These are phyloP conservation scores for Aspergillus heteromorphus DNA, from an alignment of 495 filamentous ascomycete species.

Conservation along the genomic window DNA sequence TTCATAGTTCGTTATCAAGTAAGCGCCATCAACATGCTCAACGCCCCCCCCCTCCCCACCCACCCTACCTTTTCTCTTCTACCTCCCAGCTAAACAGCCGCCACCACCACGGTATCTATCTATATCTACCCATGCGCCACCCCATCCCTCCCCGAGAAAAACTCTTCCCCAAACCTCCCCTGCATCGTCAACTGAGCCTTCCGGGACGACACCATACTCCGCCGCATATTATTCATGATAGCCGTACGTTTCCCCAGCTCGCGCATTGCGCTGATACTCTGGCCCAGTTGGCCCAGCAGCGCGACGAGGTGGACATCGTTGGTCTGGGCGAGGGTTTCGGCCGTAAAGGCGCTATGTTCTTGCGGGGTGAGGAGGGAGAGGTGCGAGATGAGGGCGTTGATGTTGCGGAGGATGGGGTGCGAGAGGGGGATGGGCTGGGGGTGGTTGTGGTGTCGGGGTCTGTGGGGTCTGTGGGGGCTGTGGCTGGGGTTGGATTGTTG, in stretches of 20 bases:
- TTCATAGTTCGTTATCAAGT: background rate
- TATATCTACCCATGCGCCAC: background rate
- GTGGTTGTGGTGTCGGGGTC: constrained; percentile 15
- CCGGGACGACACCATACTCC: constrained; percentile 16
- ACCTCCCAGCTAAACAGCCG: too few species aligned
- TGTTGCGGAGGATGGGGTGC: constrained; percentile 52
- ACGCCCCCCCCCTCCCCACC: too few species aligned
- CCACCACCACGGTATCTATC: too few species aligned
- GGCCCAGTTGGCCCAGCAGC: constrained; percentile 62
- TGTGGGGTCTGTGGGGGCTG: constrained; percentile 17
- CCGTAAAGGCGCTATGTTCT: constrained; percentile 53
- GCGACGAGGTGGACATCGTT: constrained; percentile 74
- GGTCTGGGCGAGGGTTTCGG: constrained; percentile 60
- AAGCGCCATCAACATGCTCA: background rate
- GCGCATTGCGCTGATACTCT: constrained; percentile 59
- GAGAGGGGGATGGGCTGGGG: constrained; percentile 27
- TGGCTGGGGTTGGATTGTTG: constrained; percentile 16
- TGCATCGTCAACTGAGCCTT: constrained; percentile 22
- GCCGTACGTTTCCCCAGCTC: constrained; percentile 69
- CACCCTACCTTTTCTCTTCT: too few species aligned
- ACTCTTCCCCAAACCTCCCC: constrained; percentile 26
- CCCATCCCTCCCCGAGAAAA: constrained; percentile 13
- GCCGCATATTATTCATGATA: constrained; percentile 51
- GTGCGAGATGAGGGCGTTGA: constrained; percentile 49
- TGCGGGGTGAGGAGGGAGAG: constrained; percentile 48